Base-by-base conservation (phyloP, 108 stramenopile genomes). In the Nitzschia inconspicua region DNA sequence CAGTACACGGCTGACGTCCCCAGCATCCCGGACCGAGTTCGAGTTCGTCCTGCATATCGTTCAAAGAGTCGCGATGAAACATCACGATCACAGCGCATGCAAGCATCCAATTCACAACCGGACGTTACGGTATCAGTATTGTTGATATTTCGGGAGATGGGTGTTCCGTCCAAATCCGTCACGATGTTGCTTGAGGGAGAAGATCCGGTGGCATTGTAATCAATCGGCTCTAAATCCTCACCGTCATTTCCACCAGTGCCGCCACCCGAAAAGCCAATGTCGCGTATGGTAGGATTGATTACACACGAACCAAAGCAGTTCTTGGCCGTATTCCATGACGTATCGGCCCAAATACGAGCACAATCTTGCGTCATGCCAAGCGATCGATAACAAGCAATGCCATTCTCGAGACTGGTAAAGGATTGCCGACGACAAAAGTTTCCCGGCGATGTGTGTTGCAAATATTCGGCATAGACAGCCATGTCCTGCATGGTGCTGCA, bases 11-110 rank as follows among this genome's bases (percentile, higher is more conserved):
- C 72, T 41, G 75, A 67, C 3, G 65, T 48, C 6, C 67, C 55
- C 25, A 73, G 35, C 10, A 84, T 23, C 9, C 83, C 83, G n/a
- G 68, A 70, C 16, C 76, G 55, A 5, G 76, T 55, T 43, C 76
- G 53, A 4, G 73, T 84, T 18, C 83, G 55, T 0, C 78, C 83
- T 24, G 78, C 83, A 41, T 64, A 52, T 1, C 22, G 30, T 60
- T 66, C 50, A 2, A 84, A 79, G 10, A 48, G 30, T 10, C 59
- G 66, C 8, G 72, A 75, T 7, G 70, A 54, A 16, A 70, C 4
- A 9, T 74, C 70, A 44, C 77, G 76, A 51, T 84, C 78, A 50
- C 83, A 84, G 24, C 56, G 20, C 25, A 84, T 20, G 43, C 83
- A 84, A 19, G 50, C 59, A 60, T 64, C 72, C 27, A 84, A 19